Evolutionary conservation across 129 eudicot species (phyloP).

Genomic region (Deinandra increscens): DNA sequence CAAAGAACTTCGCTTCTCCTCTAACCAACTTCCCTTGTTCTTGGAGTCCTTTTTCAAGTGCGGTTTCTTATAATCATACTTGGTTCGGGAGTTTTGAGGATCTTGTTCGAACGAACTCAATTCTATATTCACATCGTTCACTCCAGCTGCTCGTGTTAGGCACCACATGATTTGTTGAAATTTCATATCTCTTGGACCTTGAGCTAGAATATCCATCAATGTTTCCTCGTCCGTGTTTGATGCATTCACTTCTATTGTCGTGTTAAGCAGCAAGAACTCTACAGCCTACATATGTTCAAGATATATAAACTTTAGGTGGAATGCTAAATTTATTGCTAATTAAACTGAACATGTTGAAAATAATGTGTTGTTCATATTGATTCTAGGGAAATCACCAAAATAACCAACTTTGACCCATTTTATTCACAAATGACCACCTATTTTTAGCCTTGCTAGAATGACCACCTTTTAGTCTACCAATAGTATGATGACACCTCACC

Average conservation of each 20-base stretch:
- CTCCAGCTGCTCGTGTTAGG: slow-evolving; percentile 21
- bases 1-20: slow-evolving; percentile 24
- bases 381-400: too few species aligned
- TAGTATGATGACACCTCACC: too few species aligned
- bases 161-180: slow-evolving; percentile 26
- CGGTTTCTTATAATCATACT: background rate
- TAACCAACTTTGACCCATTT: too few species aligned
- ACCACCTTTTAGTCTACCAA: too few species aligned
- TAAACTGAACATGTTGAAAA: too few species aligned
- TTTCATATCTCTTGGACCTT: slow-evolving; percentile 25
- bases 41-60: background rate
- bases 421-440: too few species aligned
- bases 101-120: background rate
- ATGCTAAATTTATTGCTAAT: too few species aligned
- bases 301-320: background rate
- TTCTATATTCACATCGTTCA: too few species aligned
- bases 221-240: slow-evolving; percentile 28
- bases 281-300: slow-evolving; percentile 19
- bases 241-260: slow-evolving; percentile 34
- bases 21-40: slow-evolving; percentile 26
- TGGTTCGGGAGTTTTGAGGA: background rate
- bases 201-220: slow-evolving; percentile 24
- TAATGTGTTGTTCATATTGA: too few species aligned
- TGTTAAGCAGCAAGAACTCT: slow-evolving; percentile 25
- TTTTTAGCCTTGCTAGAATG: too few species aligned